These are phyloP conservation scores for Talaromyces islandicus DNA, from an alignment of 2,329 filamentous ascomycete genomes.

Conservation along the genomic window DNA sequence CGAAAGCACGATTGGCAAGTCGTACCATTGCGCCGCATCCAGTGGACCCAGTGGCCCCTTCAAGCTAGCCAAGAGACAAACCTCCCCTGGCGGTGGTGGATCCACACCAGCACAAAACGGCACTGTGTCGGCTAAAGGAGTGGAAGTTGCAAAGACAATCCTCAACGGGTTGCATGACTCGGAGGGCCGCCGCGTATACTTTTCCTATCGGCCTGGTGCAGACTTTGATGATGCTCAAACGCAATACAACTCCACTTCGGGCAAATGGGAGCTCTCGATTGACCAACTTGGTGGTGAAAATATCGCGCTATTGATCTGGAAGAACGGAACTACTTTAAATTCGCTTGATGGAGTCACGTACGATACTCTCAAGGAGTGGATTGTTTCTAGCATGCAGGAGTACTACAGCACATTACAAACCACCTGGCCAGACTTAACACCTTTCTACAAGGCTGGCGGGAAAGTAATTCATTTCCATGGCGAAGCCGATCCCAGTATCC, in stretches of 20 bases:
- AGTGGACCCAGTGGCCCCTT: constrained; percentile 26
- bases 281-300: constrained; percentile 30
- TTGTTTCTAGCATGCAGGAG: constrained; percentile 42
- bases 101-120: constrained; percentile 17
- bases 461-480: constrained; percentile 57
- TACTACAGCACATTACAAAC: constrained; percentile 51
- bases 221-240: constrained; percentile 30
- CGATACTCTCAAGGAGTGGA: constrained; percentile 53
- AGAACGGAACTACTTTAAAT: constrained; percentile 39
- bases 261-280: constrained; percentile 27
- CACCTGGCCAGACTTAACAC: constrained; percentile 47
- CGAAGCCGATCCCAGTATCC: constrained; percentile 50
- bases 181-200: constrained; percentile 30
- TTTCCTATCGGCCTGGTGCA: constrained; percentile 30
- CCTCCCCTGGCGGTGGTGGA: not conserved
- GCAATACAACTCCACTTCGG: constrained; percentile 27
- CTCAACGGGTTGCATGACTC: constrained; percentile 30
- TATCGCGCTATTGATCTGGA: constrained; percentile 14
- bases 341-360: constrained; percentile 47
- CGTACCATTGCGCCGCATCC: constrained; percentile 39
- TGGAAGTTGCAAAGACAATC: constrained; percentile 21
- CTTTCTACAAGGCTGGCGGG: constrained; percentile 45
- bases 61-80: not conserved
- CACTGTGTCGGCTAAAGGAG: constrained; percentile 13
- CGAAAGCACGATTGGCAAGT: constrained; percentile 40